Evolutionary conservation across 2,329 filamentous ascomycete species (phyloP).

Genomic region (Penicillium sp.): DNA sequence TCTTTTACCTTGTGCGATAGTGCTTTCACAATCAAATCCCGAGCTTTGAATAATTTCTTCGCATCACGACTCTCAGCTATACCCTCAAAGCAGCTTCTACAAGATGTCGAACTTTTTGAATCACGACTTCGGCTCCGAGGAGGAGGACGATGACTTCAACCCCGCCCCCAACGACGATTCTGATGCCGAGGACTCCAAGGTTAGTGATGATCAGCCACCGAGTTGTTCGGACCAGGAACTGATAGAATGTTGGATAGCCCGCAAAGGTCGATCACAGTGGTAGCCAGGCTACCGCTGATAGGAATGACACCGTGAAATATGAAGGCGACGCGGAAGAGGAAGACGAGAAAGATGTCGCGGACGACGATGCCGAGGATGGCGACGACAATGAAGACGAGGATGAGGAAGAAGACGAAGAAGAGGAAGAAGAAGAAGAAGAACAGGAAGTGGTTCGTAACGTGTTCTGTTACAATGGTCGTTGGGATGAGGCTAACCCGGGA

Average conservation of each 20-base stretch:
- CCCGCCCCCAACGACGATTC: constrained; percentile 74
- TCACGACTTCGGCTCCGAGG: constrained; percentile 60
- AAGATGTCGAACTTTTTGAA: constrained; percentile 53
- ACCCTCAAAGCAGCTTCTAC: constrained; percentile 20
- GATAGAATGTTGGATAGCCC: constrained; percentile 29
- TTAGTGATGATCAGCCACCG: constrained; percentile 20
- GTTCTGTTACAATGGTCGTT: not conserved
- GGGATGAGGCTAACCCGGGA: constrained; percentile 15
- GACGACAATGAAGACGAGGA: constrained; percentile 65
- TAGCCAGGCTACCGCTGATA: constrained; percentile 26
- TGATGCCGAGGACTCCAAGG: constrained; percentile 62
- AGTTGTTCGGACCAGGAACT: constrained; percentile 23
- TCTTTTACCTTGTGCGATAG: not conserved
- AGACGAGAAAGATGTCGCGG: constrained; percentile 56
- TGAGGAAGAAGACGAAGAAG: constrained; percentile 47
- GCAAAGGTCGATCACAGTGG: constrained; percentile 47
- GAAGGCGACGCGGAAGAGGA: constrained; percentile 50
- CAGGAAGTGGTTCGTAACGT: constrained; percentile 55
- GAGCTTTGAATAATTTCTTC: constrained; percentile 7
- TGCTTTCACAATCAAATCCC: not conserved
- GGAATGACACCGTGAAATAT: constrained; percentile 47
- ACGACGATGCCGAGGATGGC: constrained; percentile 63
- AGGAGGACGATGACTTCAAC: constrained; percentile 89
- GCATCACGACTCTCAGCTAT: constrained; percentile 16
- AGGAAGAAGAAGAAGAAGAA: constrained; percentile 54